phyloP scores from a whole-genome alignment of 306 rosid genomes.

The Quercus rubra region DNA sequence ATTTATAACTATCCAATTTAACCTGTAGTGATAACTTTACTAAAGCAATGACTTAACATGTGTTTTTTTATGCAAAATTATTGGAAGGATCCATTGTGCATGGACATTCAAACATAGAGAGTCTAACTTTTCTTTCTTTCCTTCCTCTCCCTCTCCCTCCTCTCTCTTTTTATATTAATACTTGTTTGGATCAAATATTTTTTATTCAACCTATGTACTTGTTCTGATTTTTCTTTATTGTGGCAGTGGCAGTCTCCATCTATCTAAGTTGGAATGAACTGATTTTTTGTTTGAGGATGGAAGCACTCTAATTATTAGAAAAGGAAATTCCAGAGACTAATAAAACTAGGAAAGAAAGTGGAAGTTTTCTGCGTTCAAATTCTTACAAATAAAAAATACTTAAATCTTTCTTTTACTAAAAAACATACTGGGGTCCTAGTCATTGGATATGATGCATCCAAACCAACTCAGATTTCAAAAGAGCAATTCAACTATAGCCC shows the following conservation, averaged over 20 bases:
- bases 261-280: neutral
- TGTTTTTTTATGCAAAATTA: neutral
- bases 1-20: neutral
- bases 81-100: neutral
- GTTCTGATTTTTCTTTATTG: neutral
- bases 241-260: neutral
- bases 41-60: neutral
- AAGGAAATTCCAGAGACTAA: neutral
- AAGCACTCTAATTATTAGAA: neutral
- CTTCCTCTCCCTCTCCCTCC: no score
- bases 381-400: neutral
- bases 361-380: neutral
- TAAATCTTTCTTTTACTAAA: neutral
- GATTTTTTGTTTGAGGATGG: neutral
- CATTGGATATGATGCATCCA: neutral
- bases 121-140: no score
- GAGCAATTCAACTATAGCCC: conserved; percentile 9
- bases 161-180: no score
- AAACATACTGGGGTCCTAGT: neutral
- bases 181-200: neutral
- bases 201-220: neutral
- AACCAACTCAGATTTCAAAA: neutral
- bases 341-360: neutral
- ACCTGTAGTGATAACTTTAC: neutral
- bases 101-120: neutral